Conservation (phyloP, 768 basidiomycete genomes). For the Sistotremastrum niveocremeum region DNA sequence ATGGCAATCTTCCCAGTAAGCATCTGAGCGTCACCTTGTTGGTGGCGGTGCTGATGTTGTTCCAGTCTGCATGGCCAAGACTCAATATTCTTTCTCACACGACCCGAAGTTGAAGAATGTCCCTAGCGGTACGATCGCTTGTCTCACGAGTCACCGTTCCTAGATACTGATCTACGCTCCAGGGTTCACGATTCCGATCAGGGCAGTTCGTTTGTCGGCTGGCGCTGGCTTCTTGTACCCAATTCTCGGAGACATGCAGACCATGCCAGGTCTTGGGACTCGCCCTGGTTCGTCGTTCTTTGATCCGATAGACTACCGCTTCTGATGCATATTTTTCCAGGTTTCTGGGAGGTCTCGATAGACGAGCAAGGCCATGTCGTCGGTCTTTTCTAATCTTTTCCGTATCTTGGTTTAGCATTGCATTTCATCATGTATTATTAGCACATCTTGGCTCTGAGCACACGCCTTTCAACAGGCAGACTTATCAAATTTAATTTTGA, state of each 20-base stretch:
- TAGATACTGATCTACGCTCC: neutral
- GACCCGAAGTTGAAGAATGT: conserved; percentile 85
- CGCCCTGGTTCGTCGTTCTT: conserved; percentile 48
- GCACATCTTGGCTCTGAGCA: neutral
- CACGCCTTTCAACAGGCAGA: conserved; percentile 4
- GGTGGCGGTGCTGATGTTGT: conserved; percentile 8
- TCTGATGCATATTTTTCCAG: conserved; percentile 20
- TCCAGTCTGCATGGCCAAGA: conserved; percentile 92
- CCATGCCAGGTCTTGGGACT: conserved; percentile 92
- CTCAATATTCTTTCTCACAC: conserved; percentile 95
- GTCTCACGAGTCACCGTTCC: neutral
- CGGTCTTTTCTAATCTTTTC: conserved; percentile 58
- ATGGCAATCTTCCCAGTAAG: conserved; percentile 63
- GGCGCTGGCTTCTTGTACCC: conserved; percentile 96
- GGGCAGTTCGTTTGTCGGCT: conserved; percentile 74
- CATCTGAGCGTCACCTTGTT: conserved; percentile 2
- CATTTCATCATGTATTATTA: conserved; percentile 3
- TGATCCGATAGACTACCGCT: conserved; percentile 4
- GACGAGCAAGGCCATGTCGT: conserved; percentile 74
- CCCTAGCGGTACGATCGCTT: conserved; percentile 44
- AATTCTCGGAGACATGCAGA: conserved; percentile 92
- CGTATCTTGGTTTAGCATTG: too few species aligned
- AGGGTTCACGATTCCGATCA: conserved; percentile 91
- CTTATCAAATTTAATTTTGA: neutral
- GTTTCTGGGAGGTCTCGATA: conserved; percentile 85